Conservation (phyloP, 495 filamentous ascomycete species). For the Penicillium macrosclerotiorum region DNA sequence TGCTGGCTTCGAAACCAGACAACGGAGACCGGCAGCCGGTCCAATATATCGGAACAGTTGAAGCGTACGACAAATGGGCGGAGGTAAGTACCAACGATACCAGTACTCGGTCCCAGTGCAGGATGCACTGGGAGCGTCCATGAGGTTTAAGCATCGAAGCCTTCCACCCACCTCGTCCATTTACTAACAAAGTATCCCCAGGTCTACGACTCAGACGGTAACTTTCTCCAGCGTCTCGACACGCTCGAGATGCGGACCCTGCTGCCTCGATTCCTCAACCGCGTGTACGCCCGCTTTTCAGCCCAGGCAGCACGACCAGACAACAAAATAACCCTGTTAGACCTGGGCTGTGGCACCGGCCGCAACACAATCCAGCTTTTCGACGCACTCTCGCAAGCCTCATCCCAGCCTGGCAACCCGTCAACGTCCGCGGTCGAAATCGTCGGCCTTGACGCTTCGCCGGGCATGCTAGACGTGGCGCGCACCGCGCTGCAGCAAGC, state of each 20-base stretch:
- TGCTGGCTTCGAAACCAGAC: conserved; percentile 9
- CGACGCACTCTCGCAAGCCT: conserved; percentile 13
- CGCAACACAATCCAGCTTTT: conserved; percentile 63
- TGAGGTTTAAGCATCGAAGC: no score
- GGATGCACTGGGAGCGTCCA: no score
- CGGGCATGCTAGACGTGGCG: conserved; percentile 57
- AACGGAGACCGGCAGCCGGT: conserved; percentile 7
- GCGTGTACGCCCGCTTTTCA: conserved; percentile 17
- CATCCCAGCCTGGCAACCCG: background rate
- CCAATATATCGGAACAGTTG: conserved; percentile 37
- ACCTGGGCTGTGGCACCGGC: conserved; percentile 68
- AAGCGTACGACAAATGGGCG: conserved; percentile 45
- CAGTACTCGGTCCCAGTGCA: no score
- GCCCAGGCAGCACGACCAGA: conserved; percentile 17
- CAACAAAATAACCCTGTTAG: conserved; percentile 39
- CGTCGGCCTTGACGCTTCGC: conserved; percentile 50
- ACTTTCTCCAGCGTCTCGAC: conserved; percentile 71
- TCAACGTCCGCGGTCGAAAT: conserved; percentile 25
- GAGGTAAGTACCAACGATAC: conserved; percentile 20
- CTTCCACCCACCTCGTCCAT: no score
- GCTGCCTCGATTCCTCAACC: conserved; percentile 52
- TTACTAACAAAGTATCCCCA: no score
- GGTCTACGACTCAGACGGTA: conserved; percentile 71
- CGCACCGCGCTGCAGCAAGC: conserved; percentile 18
- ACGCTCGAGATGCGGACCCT: conserved; percentile 53